Percentiles rank a stretch among this genome's conserved stretches.
phyloP scores from a whole-genome alignment of 2,329 filamentous ascomycete genomes.

The Ophiostoma sp. region DNA sequence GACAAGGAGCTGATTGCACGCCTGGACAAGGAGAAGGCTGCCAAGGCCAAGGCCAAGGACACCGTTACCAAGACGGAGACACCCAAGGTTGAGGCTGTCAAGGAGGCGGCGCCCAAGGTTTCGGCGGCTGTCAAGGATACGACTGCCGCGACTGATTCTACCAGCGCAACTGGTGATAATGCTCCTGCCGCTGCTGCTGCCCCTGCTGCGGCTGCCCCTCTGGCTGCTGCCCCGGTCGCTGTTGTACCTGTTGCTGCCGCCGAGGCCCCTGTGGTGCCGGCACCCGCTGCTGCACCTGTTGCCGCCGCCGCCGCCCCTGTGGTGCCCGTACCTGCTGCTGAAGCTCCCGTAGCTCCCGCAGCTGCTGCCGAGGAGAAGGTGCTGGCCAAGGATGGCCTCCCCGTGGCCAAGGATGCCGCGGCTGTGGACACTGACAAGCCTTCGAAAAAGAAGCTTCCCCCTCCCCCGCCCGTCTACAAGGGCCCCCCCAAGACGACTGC shows the following conservation, averaged over 20 bases:
- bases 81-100: conserved; percentile 19
- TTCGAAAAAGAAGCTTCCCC: conserved; percentile 27
- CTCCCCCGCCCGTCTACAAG: conserved; percentile 14
- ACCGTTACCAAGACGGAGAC: conserved; percentile 33
- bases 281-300: neutral
- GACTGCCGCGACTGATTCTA: neutral
- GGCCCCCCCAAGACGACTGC: conserved; percentile 48
- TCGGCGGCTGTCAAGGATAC: neutral
- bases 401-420: conserved; percentile 21
- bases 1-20: conserved; percentile 22
- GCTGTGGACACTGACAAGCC: conserved; percentile 18
- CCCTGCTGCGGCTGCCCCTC: neutral
- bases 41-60: conserved; percentile 13
- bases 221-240: neutral
- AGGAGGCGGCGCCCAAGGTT: conserved; percentile 16
- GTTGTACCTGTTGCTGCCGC: conserved; percentile 6
- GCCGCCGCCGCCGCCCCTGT: neutral
- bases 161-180: neutral
- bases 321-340: neutral
- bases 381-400: conserved; percentile 24
- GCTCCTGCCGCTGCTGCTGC: neutral
- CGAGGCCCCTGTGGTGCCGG: neutral
- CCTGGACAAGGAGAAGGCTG: conserved; percentile 19
- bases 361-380: conserved; percentile 20
- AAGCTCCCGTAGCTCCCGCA: conserved; percentile 4